Evolutionary conservation across 176 grass and related monocot genomes (phyloP).

Genomic region (Oryza nivara): DNA sequence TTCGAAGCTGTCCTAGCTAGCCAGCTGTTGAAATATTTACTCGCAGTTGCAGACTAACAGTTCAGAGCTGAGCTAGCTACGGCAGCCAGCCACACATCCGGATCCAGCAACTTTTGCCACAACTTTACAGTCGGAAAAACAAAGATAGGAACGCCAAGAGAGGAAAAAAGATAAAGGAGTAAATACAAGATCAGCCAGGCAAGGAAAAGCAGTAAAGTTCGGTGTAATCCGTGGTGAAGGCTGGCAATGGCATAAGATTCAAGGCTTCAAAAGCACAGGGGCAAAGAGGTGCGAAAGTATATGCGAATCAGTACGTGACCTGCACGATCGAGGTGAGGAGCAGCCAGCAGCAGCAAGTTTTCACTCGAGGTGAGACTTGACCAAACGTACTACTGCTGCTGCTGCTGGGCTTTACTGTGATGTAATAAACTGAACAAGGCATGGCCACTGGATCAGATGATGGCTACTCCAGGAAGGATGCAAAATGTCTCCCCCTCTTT

Average conservation of each 20-base stretch:
- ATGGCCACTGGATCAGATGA: conserved; percentile 4
- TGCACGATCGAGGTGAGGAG: conserved; percentile 33
- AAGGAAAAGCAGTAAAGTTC: conserved; percentile 36
- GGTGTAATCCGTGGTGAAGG: conserved; percentile 46
- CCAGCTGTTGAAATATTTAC: neutral
- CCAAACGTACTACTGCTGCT: neutral
- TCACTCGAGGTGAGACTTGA: conserved; percentile 16
- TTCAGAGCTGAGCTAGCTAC: conserved; percentile 2
- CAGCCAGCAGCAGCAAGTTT: conserved; percentile 2
- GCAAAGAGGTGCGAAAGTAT: conserved; percentile 50
- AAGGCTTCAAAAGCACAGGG: conserved; percentile 35
- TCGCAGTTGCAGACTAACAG: neutral
- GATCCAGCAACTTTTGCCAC: conserved; percentile 26
- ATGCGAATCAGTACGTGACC: conserved; percentile 41
- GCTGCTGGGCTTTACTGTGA: neutral
- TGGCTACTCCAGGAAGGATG: neutral
- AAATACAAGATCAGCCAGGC: conserved; percentile 7
- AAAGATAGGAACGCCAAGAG: conserved; percentile 37
- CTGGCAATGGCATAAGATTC: conserved; percentile 42
- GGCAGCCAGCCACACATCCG: neutral
- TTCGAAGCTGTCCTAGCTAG: neutral
- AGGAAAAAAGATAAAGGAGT: conserved; percentile 28
- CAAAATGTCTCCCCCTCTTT: neutral
- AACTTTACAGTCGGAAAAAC: conserved; percentile 31
- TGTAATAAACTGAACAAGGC: conserved; percentile 9